Evolutionary conservation across 2,329 filamentous ascomycete species (phyloP).

Genomic region (Sodiomyces alkalinus): DNA sequence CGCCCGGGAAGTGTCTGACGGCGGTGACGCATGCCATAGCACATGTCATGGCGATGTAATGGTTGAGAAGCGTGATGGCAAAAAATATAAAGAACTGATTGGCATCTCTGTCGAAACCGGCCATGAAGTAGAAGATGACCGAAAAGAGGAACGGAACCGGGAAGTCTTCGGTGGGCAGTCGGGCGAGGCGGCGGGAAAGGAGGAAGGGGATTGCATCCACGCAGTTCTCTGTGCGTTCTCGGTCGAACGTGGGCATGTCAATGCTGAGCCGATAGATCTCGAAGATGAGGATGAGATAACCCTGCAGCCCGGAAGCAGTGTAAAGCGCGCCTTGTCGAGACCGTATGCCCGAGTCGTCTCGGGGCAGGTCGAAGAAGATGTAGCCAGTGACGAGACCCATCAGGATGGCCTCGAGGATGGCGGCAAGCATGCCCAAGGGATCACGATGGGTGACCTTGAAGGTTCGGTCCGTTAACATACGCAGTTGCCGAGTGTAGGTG

Average conservation of each 20-base stretch:
- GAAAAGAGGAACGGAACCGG: slow-evolving; percentile 58
- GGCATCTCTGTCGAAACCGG: slow-evolving; percentile 50
- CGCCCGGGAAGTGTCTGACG: slow-evolving; percentile 51
- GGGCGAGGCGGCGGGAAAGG: slow-evolving; percentile 52
- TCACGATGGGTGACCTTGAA: slow-evolving; percentile 62
- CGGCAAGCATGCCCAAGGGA: slow-evolving; percentile 58
- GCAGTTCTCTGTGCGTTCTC: slow-evolving; percentile 58
- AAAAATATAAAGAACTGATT: slow-evolving; percentile 60
- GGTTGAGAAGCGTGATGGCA: slow-evolving; percentile 48
- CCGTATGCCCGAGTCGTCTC: slow-evolving; percentile 55
- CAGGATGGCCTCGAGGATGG: slow-evolving; percentile 50
- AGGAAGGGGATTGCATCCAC: slow-evolving; percentile 56
- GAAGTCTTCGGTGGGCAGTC: slow-evolving; percentile 55
- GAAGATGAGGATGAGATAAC: slow-evolving; percentile 62
- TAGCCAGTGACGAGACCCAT: slow-evolving; percentile 62
- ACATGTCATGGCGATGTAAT: slow-evolving; percentile 60
- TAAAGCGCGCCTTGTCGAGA: slow-evolving; percentile 62
- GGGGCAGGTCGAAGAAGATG: slow-evolving; percentile 51
- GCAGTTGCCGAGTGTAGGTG: slow-evolving; percentile 44
- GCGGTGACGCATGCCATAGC: slow-evolving; percentile 53
- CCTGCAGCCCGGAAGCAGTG: slow-evolving; percentile 55
- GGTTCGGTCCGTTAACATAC: slow-evolving; percentile 52
- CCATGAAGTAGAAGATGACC: slow-evolving; percentile 64
- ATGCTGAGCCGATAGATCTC: slow-evolving; percentile 62
- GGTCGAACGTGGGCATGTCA: slow-evolving; percentile 63